A percentile compares a stretch with the other conserved stretches of the same genome.
phyloP scores from a whole-genome alignment of 2,329 filamentous ascomycete genomes.

The Colletotrichum endophyticum region DNA sequence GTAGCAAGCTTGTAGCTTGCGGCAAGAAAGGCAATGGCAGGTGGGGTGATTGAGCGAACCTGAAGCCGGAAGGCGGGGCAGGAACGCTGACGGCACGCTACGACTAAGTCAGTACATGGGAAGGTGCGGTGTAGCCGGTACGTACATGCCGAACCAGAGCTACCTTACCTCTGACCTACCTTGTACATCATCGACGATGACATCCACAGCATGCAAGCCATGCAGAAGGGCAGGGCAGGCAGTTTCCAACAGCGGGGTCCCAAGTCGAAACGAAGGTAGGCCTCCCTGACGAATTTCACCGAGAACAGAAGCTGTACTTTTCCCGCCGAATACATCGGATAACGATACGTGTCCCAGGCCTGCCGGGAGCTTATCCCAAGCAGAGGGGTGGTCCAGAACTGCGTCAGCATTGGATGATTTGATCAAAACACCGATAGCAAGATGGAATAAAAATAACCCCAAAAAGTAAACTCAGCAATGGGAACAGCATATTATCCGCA shows the following conservation, averaged over 20 bases:
- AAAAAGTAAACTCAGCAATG: background rate
- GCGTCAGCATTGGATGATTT: background rate
- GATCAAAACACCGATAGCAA: background rate
- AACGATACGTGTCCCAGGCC: background rate
- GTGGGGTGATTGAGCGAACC: background rate
- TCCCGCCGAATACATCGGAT: background rate
- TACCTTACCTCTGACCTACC: background rate
- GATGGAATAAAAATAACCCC: background rate
- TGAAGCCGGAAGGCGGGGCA: slow-evolving; percentile 5
- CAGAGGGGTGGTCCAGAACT: background rate
- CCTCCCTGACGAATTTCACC: background rate
- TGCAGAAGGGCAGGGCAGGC: background rate
- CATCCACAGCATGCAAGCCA: background rate
- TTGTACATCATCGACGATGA: background rate
- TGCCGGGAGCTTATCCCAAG: background rate
- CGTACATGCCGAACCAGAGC: background rate
- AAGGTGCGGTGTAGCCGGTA: slow-evolving; percentile 1
- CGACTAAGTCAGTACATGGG: background rate
- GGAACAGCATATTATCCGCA: background rate
- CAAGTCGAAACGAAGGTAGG: background rate
- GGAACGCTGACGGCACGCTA: background rate
- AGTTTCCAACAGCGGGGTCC: background rate
- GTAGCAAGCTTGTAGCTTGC: background rate
- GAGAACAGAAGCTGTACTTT: background rate
- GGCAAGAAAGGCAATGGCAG: background rate